A percentile compares a stretch with the other conserved stretches of the same genome.
Conservation (phyloP, 257 asterid genomes). For the Solanum chaucha region DNA sequence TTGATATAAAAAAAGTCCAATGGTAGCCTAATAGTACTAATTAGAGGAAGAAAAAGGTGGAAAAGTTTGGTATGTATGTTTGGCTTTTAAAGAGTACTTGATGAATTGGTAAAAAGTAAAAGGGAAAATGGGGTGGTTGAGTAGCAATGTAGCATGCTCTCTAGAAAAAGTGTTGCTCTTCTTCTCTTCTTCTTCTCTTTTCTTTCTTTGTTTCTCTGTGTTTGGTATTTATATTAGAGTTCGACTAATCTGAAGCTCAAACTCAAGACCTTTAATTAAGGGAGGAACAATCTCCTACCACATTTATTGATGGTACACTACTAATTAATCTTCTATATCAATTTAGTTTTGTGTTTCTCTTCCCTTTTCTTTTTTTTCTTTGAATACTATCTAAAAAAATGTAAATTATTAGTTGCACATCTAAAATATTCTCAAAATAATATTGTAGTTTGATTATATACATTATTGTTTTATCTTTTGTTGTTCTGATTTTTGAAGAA, state of each 20-base stretch:
- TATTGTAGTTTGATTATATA: not conserved
- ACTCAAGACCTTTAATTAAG: too few species aligned
- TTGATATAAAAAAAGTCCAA: not conserved
- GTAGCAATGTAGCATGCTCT: not conserved
- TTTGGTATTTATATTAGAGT: too few species aligned
- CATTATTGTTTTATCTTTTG: not conserved
- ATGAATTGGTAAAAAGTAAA: not conserved
- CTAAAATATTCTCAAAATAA: not conserved
- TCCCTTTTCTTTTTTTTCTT: not conserved
- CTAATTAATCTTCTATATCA: not conserved
- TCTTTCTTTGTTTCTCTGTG: too few species aligned
- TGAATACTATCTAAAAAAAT: not conserved
- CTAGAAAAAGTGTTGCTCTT: not conserved
- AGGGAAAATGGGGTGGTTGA: not conserved
- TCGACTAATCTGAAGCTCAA: too few species aligned
- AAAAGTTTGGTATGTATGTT: not conserved
- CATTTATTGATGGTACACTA: not conserved
- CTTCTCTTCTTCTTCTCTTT: not conserved
- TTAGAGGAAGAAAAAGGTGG: not conserved
- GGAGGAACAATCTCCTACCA: not conserved
- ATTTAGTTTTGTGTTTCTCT: not conserved
- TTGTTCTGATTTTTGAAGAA: not conserved
- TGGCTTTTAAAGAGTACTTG: not conserved
- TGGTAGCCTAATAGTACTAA: not conserved
- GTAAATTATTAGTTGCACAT: not conserved